Conservation (phyloP, 805 yeast species). For the Grigorovia yakushimaensis region DNA sequence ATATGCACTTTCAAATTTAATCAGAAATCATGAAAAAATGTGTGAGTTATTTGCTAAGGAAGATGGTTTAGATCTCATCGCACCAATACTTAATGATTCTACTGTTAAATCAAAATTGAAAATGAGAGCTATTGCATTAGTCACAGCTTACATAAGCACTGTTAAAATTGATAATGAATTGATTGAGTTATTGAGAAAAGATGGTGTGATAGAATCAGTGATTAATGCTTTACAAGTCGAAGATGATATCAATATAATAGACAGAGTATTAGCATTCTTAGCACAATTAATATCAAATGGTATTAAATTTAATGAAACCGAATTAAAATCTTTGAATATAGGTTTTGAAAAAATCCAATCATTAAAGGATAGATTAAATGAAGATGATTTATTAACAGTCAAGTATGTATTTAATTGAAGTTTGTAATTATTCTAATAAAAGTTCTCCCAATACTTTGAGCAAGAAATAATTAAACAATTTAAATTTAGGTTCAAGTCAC, state of each 20-base stretch:
- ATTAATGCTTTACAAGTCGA: conserved; percentile 22
- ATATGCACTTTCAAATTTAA: conserved; percentile 64
- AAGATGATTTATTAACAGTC: conserved; percentile 43
- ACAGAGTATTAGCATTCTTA: conserved; percentile 45
- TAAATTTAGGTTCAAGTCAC: neutral
- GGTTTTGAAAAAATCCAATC: conserved; percentile 33
- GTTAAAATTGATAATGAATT: conserved; percentile 35
- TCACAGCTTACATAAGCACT: conserved; percentile 51
- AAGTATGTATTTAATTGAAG: conserved; percentile 33
- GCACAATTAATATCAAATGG: conserved; percentile 36
- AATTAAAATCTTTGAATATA: conserved; percentile 29
- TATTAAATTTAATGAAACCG: conserved; percentile 38
- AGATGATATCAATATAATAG: conserved; percentile 41
- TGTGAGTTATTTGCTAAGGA: conserved; percentile 43
- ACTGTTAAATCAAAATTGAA: conserved; percentile 32
- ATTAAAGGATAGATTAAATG: conserved; percentile 40
- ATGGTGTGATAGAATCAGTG: conserved; percentile 20
- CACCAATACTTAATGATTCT: conserved; percentile 21
- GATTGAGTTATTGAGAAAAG: conserved; percentile 29
- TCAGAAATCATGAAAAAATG: conserved; percentile 58
- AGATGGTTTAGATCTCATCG: conserved; percentile 55
- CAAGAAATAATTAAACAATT: no score
- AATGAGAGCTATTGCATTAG: conserved; percentile 45
- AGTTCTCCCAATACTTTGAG: neutral
- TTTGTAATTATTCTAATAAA: neutral